These are phyloP conservation scores for Mycena floridula DNA, from an alignment of 768 basidiomycete genomes.

Conservation along the genomic window DNA sequence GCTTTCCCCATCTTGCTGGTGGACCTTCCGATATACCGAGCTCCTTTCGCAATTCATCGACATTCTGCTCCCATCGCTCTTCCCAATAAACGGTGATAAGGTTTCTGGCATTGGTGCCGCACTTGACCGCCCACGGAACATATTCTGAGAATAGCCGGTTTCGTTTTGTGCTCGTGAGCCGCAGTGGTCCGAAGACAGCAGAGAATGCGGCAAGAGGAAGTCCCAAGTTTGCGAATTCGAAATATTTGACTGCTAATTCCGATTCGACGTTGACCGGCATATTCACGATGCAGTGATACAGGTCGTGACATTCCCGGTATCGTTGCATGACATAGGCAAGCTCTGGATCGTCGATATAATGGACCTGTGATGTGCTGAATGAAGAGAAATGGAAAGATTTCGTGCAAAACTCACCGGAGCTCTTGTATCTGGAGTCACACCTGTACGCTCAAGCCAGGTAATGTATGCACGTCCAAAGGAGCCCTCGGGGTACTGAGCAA, in stretches of 20 bases:
- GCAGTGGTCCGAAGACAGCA: slow-evolving; percentile 71
- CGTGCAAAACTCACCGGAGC: slow-evolving; percentile 54
- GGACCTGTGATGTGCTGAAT: slow-evolving; percentile 50
- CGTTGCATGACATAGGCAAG: slow-evolving; percentile 97
- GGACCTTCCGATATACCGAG: slow-evolving; percentile 85
- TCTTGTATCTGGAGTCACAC: slow-evolving; percentile 90
- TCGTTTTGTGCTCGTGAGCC: slow-evolving; percentile 53
- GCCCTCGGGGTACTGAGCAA: slow-evolving; percentile 66
- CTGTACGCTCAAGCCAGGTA: slow-evolving; percentile 84
- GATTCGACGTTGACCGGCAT: slow-evolving; percentile 87
- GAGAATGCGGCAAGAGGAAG: slow-evolving; percentile 85
- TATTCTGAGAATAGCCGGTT: slow-evolving; percentile 68
- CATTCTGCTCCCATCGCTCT: slow-evolving; percentile 79
- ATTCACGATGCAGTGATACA: slow-evolving; percentile 89
- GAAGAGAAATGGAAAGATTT: not conserved
- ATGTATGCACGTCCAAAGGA: slow-evolving; percentile 84
- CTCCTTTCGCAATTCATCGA: slow-evolving; percentile 80
- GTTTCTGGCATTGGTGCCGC: slow-evolving; percentile 67
- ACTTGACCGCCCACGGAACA: slow-evolving; percentile 88
- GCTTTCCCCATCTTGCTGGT: slow-evolving; percentile 60
- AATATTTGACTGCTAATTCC: slow-evolving; percentile 91
- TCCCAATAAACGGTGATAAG: slow-evolving; percentile 96
- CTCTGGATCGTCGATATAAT: slow-evolving; percentile 91
- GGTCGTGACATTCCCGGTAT: slow-evolving; percentile 96
- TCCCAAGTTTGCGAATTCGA: slow-evolving; percentile 89